phyloP scores from a whole-genome alignment of 176 grass and related monocot species.

The Bothriochloa decipiens region DNA sequence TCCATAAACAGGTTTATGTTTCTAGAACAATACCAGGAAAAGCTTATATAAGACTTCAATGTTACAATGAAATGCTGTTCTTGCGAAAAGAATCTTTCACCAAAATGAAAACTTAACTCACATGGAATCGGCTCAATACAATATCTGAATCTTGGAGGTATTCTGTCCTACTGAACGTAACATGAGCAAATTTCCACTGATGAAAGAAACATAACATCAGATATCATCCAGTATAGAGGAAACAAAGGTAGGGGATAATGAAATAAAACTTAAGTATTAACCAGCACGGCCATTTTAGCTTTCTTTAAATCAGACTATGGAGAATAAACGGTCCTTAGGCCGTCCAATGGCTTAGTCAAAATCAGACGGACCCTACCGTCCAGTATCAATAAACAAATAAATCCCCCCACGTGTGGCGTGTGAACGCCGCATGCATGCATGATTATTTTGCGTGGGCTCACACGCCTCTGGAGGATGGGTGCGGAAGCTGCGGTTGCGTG shows the following conservation, averaged over 20 bases:
- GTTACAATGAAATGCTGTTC: not conserved
- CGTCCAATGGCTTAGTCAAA: too few relatives aligned
- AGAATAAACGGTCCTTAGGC: too few relatives aligned
- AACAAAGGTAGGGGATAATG: not conserved
- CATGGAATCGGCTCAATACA: slow-evolving; percentile 67
- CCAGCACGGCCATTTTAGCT: not conserved
- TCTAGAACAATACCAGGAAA: slow-evolving; percentile 15
- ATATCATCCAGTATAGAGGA: slow-evolving; percentile 9
- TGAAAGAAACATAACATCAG: slow-evolving; percentile 39
- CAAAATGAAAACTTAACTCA: slow-evolving; percentile 15
- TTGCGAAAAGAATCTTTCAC: not conserved
- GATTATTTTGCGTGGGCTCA: too few relatives aligned
- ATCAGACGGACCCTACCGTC: too few relatives aligned
- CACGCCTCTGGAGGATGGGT: too few relatives aligned
- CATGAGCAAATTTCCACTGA: slow-evolving; percentile 77
- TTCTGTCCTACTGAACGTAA: slow-evolving; percentile 54
- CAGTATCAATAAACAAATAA: too few relatives aligned
- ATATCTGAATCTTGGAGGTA: slow-evolving; percentile 76
- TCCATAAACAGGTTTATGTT: slow-evolving; percentile 67
- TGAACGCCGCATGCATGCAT: too few relatives aligned
- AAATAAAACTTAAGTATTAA: not conserved
- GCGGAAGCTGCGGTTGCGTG: too few relatives aligned
- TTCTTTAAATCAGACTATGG: not conserved
- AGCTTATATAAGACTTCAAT: not conserved
- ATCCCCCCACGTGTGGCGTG: too few relatives aligned